Conservation (phyloP, 768 basidiomycete species). For the Steccherinum ochraceum region DNA sequence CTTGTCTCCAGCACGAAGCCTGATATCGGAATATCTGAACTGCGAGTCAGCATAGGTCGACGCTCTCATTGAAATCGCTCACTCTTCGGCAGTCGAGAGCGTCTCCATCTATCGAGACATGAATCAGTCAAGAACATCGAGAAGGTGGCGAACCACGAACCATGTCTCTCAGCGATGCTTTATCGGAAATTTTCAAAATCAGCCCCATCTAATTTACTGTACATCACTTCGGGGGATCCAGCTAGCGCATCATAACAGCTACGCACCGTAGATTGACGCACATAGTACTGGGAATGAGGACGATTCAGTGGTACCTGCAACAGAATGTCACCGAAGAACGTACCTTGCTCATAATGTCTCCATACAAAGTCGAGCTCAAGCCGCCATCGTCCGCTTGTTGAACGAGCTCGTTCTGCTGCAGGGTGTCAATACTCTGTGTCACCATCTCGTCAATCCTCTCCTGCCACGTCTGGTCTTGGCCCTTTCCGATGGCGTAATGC, state of each 20-base stretch:
- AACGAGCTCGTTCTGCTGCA: constrained; percentile 60
- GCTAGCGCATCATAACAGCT: no score
- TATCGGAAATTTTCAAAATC: constrained; percentile 53
- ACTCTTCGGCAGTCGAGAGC: constrained; percentile 67
- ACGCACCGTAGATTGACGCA: constrained; percentile 60
- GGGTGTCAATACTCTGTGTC: constrained; percentile 50
- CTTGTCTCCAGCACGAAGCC: constrained; percentile 73
- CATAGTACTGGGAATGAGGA: constrained; percentile 51
- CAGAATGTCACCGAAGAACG: constrained; percentile 8
- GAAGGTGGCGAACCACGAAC: constrained; percentile 29
- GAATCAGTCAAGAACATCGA: constrained; percentile 6
- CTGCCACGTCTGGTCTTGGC: constrained; percentile 56
- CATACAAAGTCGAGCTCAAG: constrained; percentile 64
- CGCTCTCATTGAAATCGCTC: constrained; percentile 11
- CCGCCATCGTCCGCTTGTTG: constrained; percentile 31
- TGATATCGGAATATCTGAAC: constrained; percentile 57
- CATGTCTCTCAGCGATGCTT: constrained; percentile 56
- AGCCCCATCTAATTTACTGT: constrained; percentile 72
- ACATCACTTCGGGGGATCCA: no score
- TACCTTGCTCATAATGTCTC: constrained; percentile 86
- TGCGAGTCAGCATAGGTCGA: constrained; percentile 2
- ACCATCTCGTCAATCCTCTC: constrained; percentile 69
- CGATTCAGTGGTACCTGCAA: not conserved
- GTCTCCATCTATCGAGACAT: constrained; percentile 48
- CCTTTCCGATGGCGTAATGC: constrained; percentile 63